These are phyloP conservation scores for Trapa bicornis DNA, from an alignment of 345 rosid species.

Conservation along the genomic window DNA sequence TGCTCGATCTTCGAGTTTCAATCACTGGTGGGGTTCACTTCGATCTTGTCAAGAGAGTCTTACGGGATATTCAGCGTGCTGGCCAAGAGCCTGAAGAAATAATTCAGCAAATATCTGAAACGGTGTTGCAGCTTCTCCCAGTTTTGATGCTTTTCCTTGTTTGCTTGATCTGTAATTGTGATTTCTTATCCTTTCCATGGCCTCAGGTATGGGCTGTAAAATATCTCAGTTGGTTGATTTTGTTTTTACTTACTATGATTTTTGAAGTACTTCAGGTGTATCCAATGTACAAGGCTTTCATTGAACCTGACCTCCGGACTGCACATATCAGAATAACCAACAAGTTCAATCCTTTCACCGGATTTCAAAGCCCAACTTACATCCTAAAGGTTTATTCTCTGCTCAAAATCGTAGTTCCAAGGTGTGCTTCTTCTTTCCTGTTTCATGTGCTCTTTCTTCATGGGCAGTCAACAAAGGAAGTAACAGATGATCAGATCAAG, in stretches of 20 bases:
- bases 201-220: neutral
- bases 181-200: neutral
- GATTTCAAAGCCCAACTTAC: slow-evolving; percentile 96
- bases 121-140: slow-evolving; percentile 38
- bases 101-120: slow-evolving; percentile 95
- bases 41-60: slow-evolving; percentile 93
- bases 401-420: neutral
- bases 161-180: slow-evolving; percentile 1
- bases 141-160: slow-evolving; percentile 5
- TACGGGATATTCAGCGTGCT: slow-evolving; percentile 94
- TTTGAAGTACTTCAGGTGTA: neutral
- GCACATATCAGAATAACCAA: slow-evolving; percentile 91
- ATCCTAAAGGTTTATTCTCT: slow-evolving; percentile 55
- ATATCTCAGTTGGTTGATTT: slow-evolving; percentile 9
- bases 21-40: slow-evolving; percentile 95
- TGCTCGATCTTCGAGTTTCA: slow-evolving; percentile 93
- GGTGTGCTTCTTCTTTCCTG: neutral
- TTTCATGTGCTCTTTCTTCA: slow-evolving; percentile 15
- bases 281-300: slow-evolving; percentile 98
- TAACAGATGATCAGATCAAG: slow-evolving; percentile 67
- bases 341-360: slow-evolving; percentile 94
- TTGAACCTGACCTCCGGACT: slow-evolving; percentile 94
- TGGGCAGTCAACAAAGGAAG: slow-evolving; percentile 58
- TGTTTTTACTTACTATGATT: neutral
- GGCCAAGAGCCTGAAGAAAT: slow-evolving; percentile 99